Conservation (phyloP, 78 protist genomes). For the Creolimax fragrantissima region DNA sequence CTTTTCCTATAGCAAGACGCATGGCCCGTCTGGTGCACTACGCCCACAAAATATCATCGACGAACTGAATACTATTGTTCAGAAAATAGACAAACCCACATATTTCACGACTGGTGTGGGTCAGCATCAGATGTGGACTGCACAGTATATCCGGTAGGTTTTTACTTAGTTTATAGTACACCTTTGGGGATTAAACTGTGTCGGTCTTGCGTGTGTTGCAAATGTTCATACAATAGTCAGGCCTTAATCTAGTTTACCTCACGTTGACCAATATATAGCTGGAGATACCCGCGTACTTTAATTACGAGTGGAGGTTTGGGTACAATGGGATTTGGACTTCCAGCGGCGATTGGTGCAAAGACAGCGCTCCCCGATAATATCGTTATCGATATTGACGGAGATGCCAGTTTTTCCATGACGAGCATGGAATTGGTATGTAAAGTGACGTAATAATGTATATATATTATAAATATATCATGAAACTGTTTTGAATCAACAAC, state of each 20-base stretch:
- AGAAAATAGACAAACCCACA: neutral
- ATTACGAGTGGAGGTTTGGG: conserved; percentile 52
- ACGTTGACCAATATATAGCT: conserved; percentile 25
- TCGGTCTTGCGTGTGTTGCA: no score
- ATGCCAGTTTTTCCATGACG: conserved; percentile 60
- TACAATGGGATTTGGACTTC: conserved; percentile 65
- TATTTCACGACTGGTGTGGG: conserved; percentile 43
- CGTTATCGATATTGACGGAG: conserved; percentile 59
- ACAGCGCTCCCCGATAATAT: conserved; percentile 43
- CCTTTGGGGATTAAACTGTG: no score
- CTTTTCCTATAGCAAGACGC: conserved; percentile 6
- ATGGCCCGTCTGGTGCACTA: neutral
- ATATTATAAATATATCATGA: no score
- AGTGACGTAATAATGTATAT: no score
- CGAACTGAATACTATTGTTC: conserved; percentile 5
- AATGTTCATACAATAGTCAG: no score
- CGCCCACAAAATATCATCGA: conserved; percentile 35
- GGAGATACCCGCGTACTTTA: conserved; percentile 42
- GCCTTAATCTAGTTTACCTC: no score
- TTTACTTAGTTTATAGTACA: neutral
- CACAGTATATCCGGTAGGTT: conserved; percentile 33
- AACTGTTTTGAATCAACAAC: no score
- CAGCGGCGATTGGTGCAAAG: conserved; percentile 55
- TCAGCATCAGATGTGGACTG: conserved; percentile 58
- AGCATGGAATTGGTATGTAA: conserved; percentile 37